These are phyloP conservation scores for Euphorbia pulcherrima DNA, from an alignment of 345 rosid species.

Conservation along the genomic window DNA sequence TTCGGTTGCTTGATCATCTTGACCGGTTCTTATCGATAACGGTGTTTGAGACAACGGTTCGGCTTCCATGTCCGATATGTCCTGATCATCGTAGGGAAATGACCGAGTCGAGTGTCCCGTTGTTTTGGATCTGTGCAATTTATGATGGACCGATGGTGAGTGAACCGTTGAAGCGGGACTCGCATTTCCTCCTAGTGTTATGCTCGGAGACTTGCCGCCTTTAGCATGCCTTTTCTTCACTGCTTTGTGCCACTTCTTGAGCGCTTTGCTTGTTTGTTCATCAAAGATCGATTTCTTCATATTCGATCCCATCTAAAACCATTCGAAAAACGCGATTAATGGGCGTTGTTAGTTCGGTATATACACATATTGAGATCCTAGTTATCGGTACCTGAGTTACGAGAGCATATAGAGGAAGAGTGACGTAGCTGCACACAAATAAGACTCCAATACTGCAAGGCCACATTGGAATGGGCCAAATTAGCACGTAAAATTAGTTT, in stretches of 20 bases:
- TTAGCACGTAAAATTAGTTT: too few relatives aligned
- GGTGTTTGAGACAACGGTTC: slow-evolving; percentile 47
- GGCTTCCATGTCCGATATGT: slow-evolving; percentile 56
- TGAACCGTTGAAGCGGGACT: slow-evolving; percentile 38
- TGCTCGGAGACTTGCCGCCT: slow-evolving; percentile 46
- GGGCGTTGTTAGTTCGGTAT: too few relatives aligned
- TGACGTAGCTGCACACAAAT: slow-evolving; percentile 95
- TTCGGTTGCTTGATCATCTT: slow-evolving; percentile 8
- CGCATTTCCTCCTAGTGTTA: slow-evolving; percentile 45
- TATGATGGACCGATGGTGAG: neutral
- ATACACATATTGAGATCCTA: too few relatives aligned
- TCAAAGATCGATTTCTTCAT: slow-evolving; percentile 92
- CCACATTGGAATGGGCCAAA: too few relatives aligned
- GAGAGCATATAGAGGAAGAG: slow-evolving; percentile 87
- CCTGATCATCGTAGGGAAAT: slow-evolving; percentile 40
- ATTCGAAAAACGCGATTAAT: neutral
- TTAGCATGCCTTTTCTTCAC: slow-evolving; percentile 54
- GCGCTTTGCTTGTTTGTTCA: slow-evolving; percentile 87
- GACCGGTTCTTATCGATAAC: too few relatives aligned
- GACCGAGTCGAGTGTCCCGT: slow-evolving; percentile 67
- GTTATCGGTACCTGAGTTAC: slow-evolving; percentile 69
- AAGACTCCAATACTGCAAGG: too few relatives aligned
- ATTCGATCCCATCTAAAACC: slow-evolving; percentile 70
- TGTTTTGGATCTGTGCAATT: slow-evolving; percentile 66
- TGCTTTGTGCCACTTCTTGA: slow-evolving; percentile 84